phyloP scores from a whole-genome alignment of 2,329 filamentous ascomycete species.

The Graphiopsis chlorocephala region DNA sequence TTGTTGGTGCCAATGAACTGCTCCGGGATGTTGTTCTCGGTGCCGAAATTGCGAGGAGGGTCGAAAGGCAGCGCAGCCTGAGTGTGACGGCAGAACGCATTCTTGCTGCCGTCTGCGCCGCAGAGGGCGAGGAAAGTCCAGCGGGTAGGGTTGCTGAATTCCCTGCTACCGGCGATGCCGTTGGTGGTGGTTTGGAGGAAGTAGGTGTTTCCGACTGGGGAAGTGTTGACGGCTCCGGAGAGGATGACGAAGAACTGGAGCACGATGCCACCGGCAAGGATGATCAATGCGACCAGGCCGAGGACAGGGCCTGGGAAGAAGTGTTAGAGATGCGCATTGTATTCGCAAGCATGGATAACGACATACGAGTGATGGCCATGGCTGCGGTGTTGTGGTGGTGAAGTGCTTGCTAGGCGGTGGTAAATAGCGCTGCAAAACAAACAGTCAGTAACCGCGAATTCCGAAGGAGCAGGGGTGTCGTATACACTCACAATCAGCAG shows the following conservation, averaged over 20 bases:
- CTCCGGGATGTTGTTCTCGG: constrained; percentile 50
- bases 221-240: constrained; percentile 52
- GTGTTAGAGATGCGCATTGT: not conserved
- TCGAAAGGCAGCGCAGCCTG: constrained; percentile 66
- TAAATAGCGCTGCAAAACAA: constrained; percentile 3
- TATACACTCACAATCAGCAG: not conserved
- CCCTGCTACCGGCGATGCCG: constrained; percentile 64
- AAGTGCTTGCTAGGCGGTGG: not conserved
- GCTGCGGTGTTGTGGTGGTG: constrained; percentile 4
- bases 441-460: constrained; percentile 1
- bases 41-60: constrained; percentile 59
- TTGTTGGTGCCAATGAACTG: constrained; percentile 56
- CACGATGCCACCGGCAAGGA: constrained; percentile 60
- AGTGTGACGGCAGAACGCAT: constrained; percentile 59
- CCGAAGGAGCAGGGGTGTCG: not conserved
- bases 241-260: constrained; percentile 66
- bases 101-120: constrained; percentile 55
- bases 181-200: constrained; percentile 79
- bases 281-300: constrained; percentile 57
- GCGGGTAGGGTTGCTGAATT: constrained; percentile 60
- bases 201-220: constrained; percentile 71
- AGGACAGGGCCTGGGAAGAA: constrained; percentile 52
- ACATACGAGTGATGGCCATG: constrained; percentile 11
- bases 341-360: not conserved
- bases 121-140: constrained; percentile 94